Conservation (phyloP, 345 rosid species). For the Carallia brachiata region DNA sequence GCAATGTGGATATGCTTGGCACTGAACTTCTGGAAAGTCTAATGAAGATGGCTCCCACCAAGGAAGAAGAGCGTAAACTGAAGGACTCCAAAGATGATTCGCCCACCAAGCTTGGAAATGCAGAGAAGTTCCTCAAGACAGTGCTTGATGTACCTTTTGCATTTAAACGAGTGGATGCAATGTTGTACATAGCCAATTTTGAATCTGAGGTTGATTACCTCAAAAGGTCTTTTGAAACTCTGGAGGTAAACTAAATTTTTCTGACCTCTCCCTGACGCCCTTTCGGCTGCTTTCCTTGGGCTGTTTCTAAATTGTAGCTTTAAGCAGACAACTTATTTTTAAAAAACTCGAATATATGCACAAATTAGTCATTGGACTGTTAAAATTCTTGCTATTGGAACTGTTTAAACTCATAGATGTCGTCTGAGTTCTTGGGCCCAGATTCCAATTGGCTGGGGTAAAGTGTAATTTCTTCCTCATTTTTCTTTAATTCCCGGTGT, state of each 20-base stretch:
- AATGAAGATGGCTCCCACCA: conserved; percentile 87
- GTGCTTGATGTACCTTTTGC: conserved; percentile 95
- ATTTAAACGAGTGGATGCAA: conserved; percentile 72
- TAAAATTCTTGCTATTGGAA: no score
- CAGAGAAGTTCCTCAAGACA: conserved; percentile 86
- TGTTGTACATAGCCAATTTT: conserved; percentile 89
- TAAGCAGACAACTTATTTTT: neutral
- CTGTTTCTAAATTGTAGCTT: neutral
- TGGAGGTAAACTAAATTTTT: conserved; percentile 58
- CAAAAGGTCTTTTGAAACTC: conserved; percentile 72
- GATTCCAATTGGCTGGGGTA: no score
- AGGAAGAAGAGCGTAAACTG: conserved; percentile 89
- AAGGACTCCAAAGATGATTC: conserved; percentile 75
- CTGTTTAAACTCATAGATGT: no score
- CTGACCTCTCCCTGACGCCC: neutral
- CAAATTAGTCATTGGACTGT: neutral
- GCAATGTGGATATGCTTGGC: conserved; percentile 86
- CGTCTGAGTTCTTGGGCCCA: no score
- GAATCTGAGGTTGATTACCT: conserved; percentile 88
- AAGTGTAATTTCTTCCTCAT: no score
- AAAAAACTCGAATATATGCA: neutral
- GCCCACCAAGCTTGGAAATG: conserved; percentile 75
- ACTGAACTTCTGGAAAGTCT: conserved; percentile 94
- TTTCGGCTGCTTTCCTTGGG: neutral
- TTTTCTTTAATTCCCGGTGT: no score